These are phyloP conservation scores for Aspergillus pseudonomiae DNA, from an alignment of 2,329 filamentous ascomycete species.

Conservation along the genomic window DNA sequence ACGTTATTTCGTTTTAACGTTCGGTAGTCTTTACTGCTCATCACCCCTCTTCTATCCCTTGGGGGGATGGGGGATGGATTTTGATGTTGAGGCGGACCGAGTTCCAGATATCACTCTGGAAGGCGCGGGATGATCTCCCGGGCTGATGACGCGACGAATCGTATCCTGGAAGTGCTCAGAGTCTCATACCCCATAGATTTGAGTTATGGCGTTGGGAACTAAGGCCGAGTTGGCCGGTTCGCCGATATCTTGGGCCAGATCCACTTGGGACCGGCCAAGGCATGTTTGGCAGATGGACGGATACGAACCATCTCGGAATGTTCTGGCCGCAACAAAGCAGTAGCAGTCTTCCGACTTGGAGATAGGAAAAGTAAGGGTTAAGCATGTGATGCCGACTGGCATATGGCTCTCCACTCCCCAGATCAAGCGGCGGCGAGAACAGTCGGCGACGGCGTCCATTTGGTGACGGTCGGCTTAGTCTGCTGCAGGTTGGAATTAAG, in stretches of 20 bases:
- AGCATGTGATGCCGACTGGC: background rate
- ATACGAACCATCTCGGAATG: background rate
- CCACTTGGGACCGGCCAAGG: constrained; percentile 1
- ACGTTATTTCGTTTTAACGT: background rate
- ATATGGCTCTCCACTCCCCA: background rate
- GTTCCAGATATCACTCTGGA: background rate
- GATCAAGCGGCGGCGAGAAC: constrained; percentile 35
- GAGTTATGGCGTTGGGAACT: background rate
- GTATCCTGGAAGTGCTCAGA: background rate
- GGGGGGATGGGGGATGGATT: no score
- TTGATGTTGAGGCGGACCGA: background rate
- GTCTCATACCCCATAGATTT: background rate
- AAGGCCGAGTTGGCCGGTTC: constrained; percentile 10
- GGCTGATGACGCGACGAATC: background rate
- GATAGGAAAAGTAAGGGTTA: background rate
- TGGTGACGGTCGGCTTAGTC: constrained; percentile 37
- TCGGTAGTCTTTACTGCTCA: background rate
- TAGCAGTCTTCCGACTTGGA: background rate
- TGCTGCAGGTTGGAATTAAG: constrained; percentile 35
- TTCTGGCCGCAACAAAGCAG: background rate
- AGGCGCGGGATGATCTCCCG: background rate
- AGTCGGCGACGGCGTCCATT: constrained; percentile 41
- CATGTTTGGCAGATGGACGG: background rate
- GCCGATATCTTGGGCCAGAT: constrained; percentile 7
- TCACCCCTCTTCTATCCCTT: background rate